Percentiles rank a stretch among this genome's conserved stretches.
These are phyloP conservation scores for Cyphellophora europaea DNA, from an alignment of 2,329 filamentous ascomycete genomes.

Conservation along the genomic window DNA sequence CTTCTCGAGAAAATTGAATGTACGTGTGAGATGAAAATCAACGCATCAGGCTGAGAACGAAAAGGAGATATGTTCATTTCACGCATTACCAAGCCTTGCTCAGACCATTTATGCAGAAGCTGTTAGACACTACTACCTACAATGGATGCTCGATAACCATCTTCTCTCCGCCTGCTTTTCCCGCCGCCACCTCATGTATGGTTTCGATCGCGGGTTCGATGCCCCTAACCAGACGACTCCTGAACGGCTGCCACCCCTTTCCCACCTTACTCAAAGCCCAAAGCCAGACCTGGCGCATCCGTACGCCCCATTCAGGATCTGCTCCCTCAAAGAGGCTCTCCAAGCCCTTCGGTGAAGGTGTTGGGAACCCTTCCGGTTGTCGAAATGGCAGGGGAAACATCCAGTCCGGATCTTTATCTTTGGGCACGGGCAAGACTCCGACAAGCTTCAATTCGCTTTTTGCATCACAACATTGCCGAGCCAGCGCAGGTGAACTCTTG, in stretches of 20 bases:
- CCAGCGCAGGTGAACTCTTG: not conserved
- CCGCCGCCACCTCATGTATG: not conserved
- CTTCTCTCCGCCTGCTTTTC: not conserved
- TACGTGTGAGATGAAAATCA: too few relatives aligned
- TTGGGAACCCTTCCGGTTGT: not conserved
- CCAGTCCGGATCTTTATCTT: not conserved
- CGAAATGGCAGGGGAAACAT: not conserved
- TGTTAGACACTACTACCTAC: too few relatives aligned
- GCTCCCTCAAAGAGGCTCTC: not conserved
- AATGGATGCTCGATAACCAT: slow-evolving; percentile 13
- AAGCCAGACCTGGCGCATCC: not conserved
- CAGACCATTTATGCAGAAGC: too few relatives aligned
- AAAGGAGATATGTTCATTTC: too few relatives aligned
- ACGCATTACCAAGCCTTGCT: too few relatives aligned
- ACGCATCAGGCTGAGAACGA: too few relatives aligned
- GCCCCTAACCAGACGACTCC: not conserved
- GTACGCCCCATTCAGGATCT: not conserved
- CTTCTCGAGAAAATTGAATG: too few relatives aligned
- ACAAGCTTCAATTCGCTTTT: not conserved
- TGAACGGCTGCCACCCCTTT: not conserved
- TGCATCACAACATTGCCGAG: not conserved
- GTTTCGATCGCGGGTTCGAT: not conserved
- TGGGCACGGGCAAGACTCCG: not conserved
- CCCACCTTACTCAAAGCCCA: not conserved
- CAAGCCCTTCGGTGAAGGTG: not conserved